Base-by-base conservation (phyloP, 768 basidiomycete species). In the Naganishia vishniacii region DNA sequence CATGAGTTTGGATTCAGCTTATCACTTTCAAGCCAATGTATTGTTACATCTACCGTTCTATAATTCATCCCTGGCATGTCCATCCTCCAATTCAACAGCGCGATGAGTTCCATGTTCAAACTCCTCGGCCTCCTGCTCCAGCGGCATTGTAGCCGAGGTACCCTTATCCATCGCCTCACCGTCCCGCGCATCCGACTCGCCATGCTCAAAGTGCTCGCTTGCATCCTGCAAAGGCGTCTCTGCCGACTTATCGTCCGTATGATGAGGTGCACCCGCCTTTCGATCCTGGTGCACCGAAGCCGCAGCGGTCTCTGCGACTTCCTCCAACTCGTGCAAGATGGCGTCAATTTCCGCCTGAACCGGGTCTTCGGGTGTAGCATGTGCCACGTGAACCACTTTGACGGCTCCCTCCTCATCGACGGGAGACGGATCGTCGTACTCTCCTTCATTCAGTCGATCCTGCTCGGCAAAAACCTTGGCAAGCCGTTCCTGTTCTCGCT, bases 81-180 rank as follows among this genome's bases (percentile, higher is more conserved):
- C 53, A 44, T 59, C 63, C 31, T 59, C 31, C 26, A 56, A 9
- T 13, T 45, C 42, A 15, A 37, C 63, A 18, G 53, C 63, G 26
- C 6, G 8, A 59, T 64, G 41, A n/a, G 25, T 20, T 3, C 51
- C 63, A 37, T 58, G 44, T 20, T 67, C 65, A 31, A 67, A 48
- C 37, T 58, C 61, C 25, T 62, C 65, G 20, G 51, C 56, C 41
- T 62, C 53, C 34, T 67, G n/a, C 56, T 67, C 65, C 44, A 67
- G 29, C 28, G 65, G 65, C 31, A 61, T 67, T 15, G 51, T 37
- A 12, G 65, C 61, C 4, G 65, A 67, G 20, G 37, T n/a, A n/a
- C 53, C 53, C 9, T 31, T 34, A 26, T 60, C 64, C 13, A 20
- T n/a, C 18, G n/a, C 37, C 16, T 48, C 40, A 4, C 20, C 37